Base-by-base conservation (phyloP, 495 filamentous ascomycete genomes). In the Tuber indicum region DNA sequence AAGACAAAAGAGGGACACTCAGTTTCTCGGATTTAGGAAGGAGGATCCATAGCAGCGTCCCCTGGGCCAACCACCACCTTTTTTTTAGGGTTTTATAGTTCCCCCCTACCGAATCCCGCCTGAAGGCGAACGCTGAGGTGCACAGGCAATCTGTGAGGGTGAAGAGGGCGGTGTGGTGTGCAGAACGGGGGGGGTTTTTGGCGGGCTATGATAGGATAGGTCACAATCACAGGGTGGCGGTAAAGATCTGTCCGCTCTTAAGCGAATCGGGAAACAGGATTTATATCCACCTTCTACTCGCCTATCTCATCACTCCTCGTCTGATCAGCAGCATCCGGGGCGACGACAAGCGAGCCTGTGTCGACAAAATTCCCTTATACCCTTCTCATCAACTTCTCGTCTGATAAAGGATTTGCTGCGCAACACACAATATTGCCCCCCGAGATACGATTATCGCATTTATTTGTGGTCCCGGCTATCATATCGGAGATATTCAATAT, bases 281-380 rank as follows among this genome's bases (percentile, higher is more conserved):
- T 80, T 80, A 80, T 80, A 80, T 80, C 71, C 39, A 39, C 70
- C 72, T 74, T 44, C 73, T 75, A 45, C 47, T 75, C 58, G 47
- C 76, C 75, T 77, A 76, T 78, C 75, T 78, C 43, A 49, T 39
- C 76, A 58, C 69, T 72, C 41, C 66, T 36, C 46, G 71, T 72
- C 70, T 79, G 44, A 75, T 72, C 73, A 79, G 72, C 69, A 77
- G 69, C 47, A 41, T 74, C 74, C 74, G n/a, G 9, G 32, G 36
- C 58, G 58, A 32, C 58, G 26, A 66, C 41, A 47, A 46, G 72
- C 76, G 26, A 76, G 45, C 32, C 32, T 66, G 58, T 36, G 26
- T 32, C 58, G 58, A 19, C 58, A 66, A 16, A 16, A 26, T 17
- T 19, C 4, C 58, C n/a, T 66, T 66, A 66, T 36, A 66, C 26